A percentile compares a stretch with the other conserved stretches of the same genome.
Conservation (phyloP, 176 grass and related monocot genomes). For the Phyllostachys edulis region DNA sequence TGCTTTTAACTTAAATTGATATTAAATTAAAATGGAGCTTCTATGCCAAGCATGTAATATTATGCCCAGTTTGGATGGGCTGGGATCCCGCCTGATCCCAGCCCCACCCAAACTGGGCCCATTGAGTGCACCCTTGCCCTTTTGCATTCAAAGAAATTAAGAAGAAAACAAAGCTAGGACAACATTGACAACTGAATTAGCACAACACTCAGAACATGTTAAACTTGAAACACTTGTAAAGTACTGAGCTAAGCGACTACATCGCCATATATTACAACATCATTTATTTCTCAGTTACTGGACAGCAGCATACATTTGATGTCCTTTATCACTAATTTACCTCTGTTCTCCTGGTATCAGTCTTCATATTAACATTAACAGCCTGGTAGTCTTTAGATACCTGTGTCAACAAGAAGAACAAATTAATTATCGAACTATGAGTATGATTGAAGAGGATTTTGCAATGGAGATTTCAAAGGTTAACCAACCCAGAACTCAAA, state of each 20-base stretch:
- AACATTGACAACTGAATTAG: not conserved
- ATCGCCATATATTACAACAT: not conserved
- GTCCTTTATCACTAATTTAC: constrained; percentile 39
- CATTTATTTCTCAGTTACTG: constrained; percentile 17
- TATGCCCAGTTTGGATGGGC: not conserved
- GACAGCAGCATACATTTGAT: constrained; percentile 1
- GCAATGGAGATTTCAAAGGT: constrained; percentile 40
- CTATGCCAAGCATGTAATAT: not conserved
- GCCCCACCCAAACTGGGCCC: not conserved
- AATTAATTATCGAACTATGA: constrained; percentile 26
- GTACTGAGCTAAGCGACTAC: not conserved
- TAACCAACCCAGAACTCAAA: constrained; percentile 88
- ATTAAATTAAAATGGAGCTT: constrained; percentile 15
- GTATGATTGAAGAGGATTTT: constrained; percentile 23
- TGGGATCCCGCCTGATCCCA: not conserved
- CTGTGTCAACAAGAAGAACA: constrained; percentile 46
- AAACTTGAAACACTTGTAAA: constrained; percentile 13
- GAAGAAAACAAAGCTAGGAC: constrained; percentile 8
- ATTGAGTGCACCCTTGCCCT: not conserved
- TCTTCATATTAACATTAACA: constrained; percentile 67
- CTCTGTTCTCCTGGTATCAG: constrained; percentile 51
- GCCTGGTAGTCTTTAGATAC: constrained; percentile 63
- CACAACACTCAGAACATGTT: not conserved
- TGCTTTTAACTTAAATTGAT: constrained; percentile 1
- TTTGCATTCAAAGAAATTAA: constrained; percentile 20